Evolutionary conservation across 148 eudicot genomes (phyloP).

Genomic region (Silene uniflora): DNA sequence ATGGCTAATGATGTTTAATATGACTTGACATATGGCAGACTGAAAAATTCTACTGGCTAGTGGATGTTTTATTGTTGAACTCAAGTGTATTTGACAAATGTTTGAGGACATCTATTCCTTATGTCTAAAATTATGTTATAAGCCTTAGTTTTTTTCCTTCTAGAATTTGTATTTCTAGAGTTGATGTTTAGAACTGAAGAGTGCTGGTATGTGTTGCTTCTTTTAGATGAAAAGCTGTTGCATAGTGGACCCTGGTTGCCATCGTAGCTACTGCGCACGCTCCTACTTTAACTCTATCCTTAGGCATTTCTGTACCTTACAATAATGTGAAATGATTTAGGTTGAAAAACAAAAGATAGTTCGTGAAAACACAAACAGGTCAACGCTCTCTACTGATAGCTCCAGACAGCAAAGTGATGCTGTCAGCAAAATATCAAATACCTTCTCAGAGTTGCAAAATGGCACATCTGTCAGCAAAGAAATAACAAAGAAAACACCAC

Average conservation of each 20-base stretch:
- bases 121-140: not conserved
- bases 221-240: not conserved
- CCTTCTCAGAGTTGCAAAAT: conserved; percentile 20
- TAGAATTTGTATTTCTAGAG: too few species aligned
- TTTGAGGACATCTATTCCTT: not conserved
- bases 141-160: too few species aligned
- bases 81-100: not conserved
- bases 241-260: not conserved
- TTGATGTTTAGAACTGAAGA: not conserved
- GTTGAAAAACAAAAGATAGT: conserved; percentile 91
- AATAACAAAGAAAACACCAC: conserved; percentile 24
- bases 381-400: conserved; percentile 25
- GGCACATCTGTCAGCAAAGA: conserved; percentile 26
- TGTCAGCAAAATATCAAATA: conserved; percentile 27
- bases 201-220: not conserved
- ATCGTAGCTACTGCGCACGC: not conserved
- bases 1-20: not conserved
- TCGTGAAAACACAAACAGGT: conserved; percentile 46
- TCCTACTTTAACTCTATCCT: not conserved
- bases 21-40: not conserved
- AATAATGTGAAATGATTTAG: conserved; percentile 32
- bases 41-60: too few species aligned
- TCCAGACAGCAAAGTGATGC: conserved; percentile 23
- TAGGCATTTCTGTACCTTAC: conserved; percentile 3
- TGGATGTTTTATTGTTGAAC: conserved; percentile 1